Evolutionary conservation across 306 rosid genomes (phyloP).

Genomic region (Vigna angularis): DNA sequence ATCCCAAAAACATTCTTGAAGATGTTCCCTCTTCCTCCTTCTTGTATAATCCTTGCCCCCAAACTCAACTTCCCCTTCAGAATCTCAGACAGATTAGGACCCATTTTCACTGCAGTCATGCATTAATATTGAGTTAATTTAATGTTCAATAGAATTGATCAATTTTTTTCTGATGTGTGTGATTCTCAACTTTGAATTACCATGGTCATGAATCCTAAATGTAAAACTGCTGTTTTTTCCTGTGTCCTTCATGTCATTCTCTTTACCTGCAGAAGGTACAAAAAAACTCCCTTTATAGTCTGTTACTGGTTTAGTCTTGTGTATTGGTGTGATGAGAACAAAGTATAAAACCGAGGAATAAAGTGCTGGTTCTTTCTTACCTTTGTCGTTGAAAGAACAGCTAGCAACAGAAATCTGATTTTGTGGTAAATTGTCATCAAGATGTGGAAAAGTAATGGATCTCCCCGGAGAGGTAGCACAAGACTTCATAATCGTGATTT

Average conservation of each 20-base stretch:
- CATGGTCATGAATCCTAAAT: conserved; percentile 70
- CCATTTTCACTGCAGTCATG: conserved; percentile 64
- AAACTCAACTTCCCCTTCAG: conserved; percentile 76
- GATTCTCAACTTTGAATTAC: conserved; percentile 40
- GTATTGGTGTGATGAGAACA: neutral
- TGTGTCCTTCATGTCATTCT: conserved; percentile 40
- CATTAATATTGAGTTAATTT: conserved; percentile 6
- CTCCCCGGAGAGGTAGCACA: conserved; percentile 34
- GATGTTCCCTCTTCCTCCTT: conserved; percentile 81
- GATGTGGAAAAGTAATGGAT: conserved; percentile 43
- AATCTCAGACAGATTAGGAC: conserved; percentile 70
- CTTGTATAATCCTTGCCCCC: conserved; percentile 70
- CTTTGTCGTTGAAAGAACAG: conserved; percentile 43
- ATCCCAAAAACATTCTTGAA: conserved; percentile 71
- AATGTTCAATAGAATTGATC: conserved; percentile 8
- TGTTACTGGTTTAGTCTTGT: neutral
- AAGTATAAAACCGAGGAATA: conserved; percentile 21
- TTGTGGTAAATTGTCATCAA: conserved; percentile 41
- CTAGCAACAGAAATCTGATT: conserved; percentile 48
- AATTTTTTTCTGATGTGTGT: neutral
- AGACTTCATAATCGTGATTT: conserved; percentile 45
- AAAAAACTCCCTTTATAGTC: neutral
- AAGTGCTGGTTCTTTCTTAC: conserved; percentile 51
- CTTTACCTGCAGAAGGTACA: conserved; percentile 41
- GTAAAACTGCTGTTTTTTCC: conserved; percentile 53